Conservation (phyloP, 2,329 filamentous ascomycete genomes). For the Alternaria solani region DNA sequence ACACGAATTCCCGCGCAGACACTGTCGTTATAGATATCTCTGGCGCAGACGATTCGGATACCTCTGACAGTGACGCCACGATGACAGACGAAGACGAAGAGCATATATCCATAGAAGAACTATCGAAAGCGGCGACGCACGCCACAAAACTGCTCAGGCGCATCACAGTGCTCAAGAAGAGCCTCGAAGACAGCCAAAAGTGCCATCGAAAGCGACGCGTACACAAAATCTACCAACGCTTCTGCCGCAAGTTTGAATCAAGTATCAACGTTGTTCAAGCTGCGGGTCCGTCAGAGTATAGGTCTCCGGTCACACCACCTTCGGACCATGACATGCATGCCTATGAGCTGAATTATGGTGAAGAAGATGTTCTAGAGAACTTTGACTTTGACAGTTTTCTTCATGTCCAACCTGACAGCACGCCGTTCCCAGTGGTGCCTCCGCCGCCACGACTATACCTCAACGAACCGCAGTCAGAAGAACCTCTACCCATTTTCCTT, state of each 20-base stretch:
- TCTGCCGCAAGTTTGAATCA: constrained; percentile 34
- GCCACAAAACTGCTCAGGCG: constrained; percentile 32
- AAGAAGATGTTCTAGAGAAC: background rate
- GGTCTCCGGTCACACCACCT: background rate
- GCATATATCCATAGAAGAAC: constrained; percentile 29
- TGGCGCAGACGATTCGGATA: constrained; percentile 18
- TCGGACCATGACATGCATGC: fast-evolving
- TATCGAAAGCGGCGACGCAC: constrained; percentile 32
- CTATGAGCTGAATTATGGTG: background rate
- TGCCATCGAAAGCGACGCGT: constrained; percentile 21
- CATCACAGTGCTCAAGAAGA: constrained; percentile 29
- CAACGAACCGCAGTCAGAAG: background rate
- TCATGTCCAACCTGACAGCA: background rate
- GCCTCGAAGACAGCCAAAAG: constrained; percentile 10
- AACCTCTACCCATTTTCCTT: fast-evolving
- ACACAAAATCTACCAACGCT: constrained; percentile 34
- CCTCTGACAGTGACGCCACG: constrained; percentile 30
- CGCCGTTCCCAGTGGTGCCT: background rate
- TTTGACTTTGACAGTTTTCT: background rate
- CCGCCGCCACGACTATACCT: background rate
- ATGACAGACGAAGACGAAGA: constrained; percentile 29
- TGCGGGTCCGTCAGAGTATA: background rate
- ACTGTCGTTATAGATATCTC: constrained; percentile 1
- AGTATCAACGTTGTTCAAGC: constrained; percentile 9
- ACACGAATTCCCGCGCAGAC: background rate